These are phyloP conservation scores for Drechslerella coelobrocha DNA, from an alignment of 2,329 filamentous ascomycete genomes.

Conservation along the genomic window DNA sequence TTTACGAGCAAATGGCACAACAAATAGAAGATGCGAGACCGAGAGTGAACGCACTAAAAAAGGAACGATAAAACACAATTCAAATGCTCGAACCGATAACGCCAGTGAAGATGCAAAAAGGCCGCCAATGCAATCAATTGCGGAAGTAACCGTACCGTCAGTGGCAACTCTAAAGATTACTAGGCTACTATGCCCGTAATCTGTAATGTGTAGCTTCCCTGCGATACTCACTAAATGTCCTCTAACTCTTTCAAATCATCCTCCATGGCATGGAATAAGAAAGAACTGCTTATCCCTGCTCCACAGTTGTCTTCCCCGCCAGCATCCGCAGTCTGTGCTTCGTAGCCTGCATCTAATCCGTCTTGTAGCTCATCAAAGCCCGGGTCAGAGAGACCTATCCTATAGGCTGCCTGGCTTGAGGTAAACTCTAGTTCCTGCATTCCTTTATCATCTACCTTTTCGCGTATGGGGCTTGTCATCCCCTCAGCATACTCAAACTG, in stretches of 20 bases:
- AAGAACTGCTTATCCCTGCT: slow-evolving; percentile 24
- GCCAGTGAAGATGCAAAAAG: no score
- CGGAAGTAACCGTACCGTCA: no score
- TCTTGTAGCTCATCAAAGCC: slow-evolving; percentile 43
- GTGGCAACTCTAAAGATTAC: no score
- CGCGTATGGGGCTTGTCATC: slow-evolving; percentile 24
- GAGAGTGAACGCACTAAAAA: no score
- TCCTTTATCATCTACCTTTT: slow-evolving; percentile 16
- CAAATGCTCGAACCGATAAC: no score
- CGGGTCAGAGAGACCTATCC: slow-evolving; percentile 40
- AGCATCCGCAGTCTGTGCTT: slow-evolving; percentile 6
- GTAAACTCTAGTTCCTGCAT: slow-evolving; percentile 9
- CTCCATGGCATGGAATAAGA: slow-evolving; percentile 37
- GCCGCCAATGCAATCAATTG: no score
- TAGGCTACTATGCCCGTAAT: no score
- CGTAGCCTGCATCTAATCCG: slow-evolving; percentile 8
- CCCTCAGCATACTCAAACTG: slow-evolving; percentile 39
- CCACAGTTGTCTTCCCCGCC: slow-evolving; percentile 7
- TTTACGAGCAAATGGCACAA: no score
- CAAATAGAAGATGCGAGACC: no score
- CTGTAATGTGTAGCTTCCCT: no score
- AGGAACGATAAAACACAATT: no score
- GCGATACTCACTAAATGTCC: slow-evolving; percentile 4
- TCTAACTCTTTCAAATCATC: slow-evolving; percentile 47
- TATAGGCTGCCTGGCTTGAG: slow-evolving; percentile 37